A percentile compares a stretch with the other conserved stretches of the same genome.
Conservation (phyloP, 768 basidiomycete genomes). For the Amanita phalloides region DNA sequence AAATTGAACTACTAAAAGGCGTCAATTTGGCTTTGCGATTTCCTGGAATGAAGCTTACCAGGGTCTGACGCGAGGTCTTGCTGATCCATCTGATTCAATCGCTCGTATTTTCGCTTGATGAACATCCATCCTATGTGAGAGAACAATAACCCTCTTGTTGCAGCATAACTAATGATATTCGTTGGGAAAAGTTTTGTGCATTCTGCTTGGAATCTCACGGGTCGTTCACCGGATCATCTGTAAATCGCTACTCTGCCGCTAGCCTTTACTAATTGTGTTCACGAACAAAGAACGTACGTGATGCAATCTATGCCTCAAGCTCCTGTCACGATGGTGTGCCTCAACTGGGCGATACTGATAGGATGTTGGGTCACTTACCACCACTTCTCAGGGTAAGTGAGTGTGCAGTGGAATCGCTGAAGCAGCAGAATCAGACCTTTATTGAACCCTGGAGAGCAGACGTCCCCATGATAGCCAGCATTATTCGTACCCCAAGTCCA, state of each 20-base stretch:
- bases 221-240: constrained; percentile 58
- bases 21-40: not conserved
- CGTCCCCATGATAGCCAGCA: constrained; percentile 56
- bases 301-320: constrained; percentile 63
- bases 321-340: constrained; percentile 26
- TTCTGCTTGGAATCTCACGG: constrained; percentile 30
- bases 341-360: not conserved
- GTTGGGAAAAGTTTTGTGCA: not conserved
- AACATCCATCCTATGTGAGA: constrained; percentile 88
- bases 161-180: constrained; percentile 43
- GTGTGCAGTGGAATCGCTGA: not conserved
- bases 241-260: constrained; percentile 39
- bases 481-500: constrained; percentile 37
- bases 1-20: constrained; percentile 46
- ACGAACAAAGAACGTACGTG: constrained; percentile 35
- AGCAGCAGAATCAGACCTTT: constrained; percentile 32
- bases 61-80: constrained; percentile 61
- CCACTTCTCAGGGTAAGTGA: not conserved
- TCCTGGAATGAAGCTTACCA: constrained; percentile 29
- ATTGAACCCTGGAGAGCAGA: constrained; percentile 75
- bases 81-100: constrained; percentile 52
- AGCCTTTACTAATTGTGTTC: not conserved
- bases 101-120: constrained; percentile 56
- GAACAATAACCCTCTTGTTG: constrained; percentile 61
- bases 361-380: not conserved